Percentiles rank a stretch among this genome's conserved stretches.
Evolutionary conservation across 768 basidiomycete genomes (phyloP).

Genomic region (Cantharellus cinnabarinus): DNA sequence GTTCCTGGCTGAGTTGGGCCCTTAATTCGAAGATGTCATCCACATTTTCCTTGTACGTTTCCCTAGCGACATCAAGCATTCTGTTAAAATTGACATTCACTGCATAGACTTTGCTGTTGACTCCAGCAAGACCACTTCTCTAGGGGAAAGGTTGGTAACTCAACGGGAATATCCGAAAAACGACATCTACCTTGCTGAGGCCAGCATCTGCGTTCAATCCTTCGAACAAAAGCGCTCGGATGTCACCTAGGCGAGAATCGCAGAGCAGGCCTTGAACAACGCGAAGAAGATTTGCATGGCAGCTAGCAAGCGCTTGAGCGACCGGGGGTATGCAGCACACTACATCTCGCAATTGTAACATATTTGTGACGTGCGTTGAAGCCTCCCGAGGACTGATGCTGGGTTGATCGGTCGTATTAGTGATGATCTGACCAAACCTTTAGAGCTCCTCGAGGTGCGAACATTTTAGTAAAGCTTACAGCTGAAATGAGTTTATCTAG

Average conservation of each 20-base stretch:
- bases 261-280: constrained; percentile 55
- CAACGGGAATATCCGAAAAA: background rate
- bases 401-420: constrained; percentile 24
- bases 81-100: constrained; percentile 72
- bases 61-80: constrained; percentile 82
- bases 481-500: constrained; percentile 38
- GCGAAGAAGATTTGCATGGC: constrained; percentile 35
- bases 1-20: constrained; percentile 34
- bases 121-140: constrained; percentile 44
- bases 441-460: no score
- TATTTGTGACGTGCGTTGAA: constrained; percentile 47
- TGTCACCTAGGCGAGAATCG: constrained; percentile 46
- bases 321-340: constrained; percentile 48
- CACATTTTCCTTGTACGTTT: constrained; percentile 86
- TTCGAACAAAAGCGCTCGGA: constrained; percentile 36
- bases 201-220: constrained; percentile 56
- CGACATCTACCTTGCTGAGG: constrained; percentile 32
- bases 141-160: constrained; percentile 12
- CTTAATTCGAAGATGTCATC: constrained; percentile 64
- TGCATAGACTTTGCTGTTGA: constrained; percentile 75
- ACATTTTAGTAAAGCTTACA: background rate
- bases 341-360: constrained; percentile 57
- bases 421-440: background rate
- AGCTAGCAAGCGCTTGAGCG: constrained; percentile 37
- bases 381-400: constrained; percentile 21